These are phyloP conservation scores for Maudiozyma saulgeensis DNA, from an alignment of 805 yeast genomes.

Conservation along the genomic window DNA sequence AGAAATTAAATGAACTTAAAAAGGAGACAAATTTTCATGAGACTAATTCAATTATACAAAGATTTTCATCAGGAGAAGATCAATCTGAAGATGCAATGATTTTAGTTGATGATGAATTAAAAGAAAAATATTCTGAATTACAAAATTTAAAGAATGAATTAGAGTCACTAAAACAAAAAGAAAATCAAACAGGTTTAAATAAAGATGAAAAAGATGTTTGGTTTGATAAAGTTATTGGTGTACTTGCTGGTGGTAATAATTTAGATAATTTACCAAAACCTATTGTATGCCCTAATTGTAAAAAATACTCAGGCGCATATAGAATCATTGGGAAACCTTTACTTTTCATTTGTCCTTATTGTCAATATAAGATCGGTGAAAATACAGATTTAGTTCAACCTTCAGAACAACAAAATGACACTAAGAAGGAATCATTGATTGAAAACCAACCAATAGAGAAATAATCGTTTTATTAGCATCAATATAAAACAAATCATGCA, in stretches of 20 bases:
- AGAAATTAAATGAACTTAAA: conserved; percentile 58
- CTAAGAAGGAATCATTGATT: not conserved
- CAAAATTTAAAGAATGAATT: conserved; percentile 31
- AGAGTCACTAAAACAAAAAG: conserved; percentile 9
- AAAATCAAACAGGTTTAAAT: conserved; percentile 4
- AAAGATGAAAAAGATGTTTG: conserved; percentile 25
- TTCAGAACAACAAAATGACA: not conserved
- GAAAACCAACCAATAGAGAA: too few relatives aligned
- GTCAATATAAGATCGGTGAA: conserved; percentile 13
- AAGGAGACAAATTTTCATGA: conserved; percentile 63
- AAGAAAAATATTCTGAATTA: conserved; percentile 31
- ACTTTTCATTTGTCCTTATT: conserved; percentile 21
- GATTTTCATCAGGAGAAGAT: conserved; percentile 49
- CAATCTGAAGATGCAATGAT: conserved; percentile 37
- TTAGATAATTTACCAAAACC: conserved; percentile 9
- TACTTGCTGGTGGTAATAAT: conserved; percentile 25
- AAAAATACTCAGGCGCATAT: conserved; percentile 18
- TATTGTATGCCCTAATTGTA: conserved; percentile 21
- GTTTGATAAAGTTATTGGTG: conserved; percentile 27
- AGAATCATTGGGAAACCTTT: conserved; percentile 15
- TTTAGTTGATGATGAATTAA: conserved; percentile 35
- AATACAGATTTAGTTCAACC: not conserved
- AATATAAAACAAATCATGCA: too few relatives aligned
- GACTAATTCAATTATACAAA: conserved; percentile 61
- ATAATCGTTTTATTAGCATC: too few relatives aligned